Percentiles rank a stretch among this genome's conserved stretches.
These are phyloP conservation scores for Berberis vulgaris DNA, from an alignment of 164 flowering plant genomes.

Conservation along the genomic window DNA sequence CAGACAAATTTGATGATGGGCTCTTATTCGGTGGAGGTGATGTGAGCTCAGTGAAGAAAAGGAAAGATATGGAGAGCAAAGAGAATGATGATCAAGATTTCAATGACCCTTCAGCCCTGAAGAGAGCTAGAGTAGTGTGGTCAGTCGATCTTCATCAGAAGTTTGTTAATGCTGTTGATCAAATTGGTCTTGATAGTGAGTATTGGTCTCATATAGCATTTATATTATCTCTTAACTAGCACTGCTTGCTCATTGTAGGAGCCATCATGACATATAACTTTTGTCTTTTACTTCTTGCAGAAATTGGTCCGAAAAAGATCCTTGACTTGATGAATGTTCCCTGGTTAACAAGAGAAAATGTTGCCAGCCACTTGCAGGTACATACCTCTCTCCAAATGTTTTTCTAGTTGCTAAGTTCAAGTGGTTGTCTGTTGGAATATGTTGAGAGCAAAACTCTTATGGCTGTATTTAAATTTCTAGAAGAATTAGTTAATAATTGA, in stretches of 20 bases:
- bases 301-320: conserved; percentile 92
- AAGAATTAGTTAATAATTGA: too few species aligned
- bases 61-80: conserved; percentile 55
- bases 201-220: conserved; percentile 2
- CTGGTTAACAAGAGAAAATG: conserved; percentile 97
- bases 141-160: conserved; percentile 89
- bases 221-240: not conserved
- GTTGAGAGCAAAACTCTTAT: too few species aligned
- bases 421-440: not conserved
- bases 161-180: conserved; percentile 85
- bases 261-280: not conserved
- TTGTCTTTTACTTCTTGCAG: conserved; percentile 37
- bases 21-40: conserved; percentile 38
- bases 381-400: not conserved
- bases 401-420: not conserved
- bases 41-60: conserved; percentile 36
- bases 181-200: conserved; percentile 91
- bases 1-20: conserved; percentile 40
- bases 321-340: conserved; percentile 93
- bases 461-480: too few species aligned
- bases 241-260: not conserved
- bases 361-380: conserved; percentile 99
- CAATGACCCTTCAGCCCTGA: conserved; percentile 43
- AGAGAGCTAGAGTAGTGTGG: conserved; percentile 92
- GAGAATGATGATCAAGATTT: conserved; percentile 47